Evolutionary conservation across 352 stramenopile species (phyloP).

Genomic region (Phytophthora foliorum): DNA sequence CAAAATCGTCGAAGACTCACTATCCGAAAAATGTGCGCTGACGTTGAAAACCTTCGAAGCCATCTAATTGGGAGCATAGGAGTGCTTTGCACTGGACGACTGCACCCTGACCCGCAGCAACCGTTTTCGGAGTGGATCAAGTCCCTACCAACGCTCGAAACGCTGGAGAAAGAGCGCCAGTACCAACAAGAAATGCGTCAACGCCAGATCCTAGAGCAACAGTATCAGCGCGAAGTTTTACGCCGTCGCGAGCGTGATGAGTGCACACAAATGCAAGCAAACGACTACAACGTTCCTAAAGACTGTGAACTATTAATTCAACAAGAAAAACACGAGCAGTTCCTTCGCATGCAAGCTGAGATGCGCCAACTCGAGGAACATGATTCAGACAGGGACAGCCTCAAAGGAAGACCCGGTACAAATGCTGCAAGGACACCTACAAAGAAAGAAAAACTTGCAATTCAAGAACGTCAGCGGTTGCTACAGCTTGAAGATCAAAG

Average conservation of each 20-base stretch:
- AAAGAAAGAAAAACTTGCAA: conserved; percentile 35
- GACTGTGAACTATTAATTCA: conserved; percentile 41
- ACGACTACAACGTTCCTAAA: conserved; percentile 52
- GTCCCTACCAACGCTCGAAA: conserved; percentile 68
- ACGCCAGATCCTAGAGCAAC: conserved; percentile 50
- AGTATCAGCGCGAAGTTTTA: conserved; percentile 54
- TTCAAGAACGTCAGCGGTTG: conserved; percentile 41
- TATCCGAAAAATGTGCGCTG: conserved; percentile 31
- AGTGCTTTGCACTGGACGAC: conserved; percentile 49
- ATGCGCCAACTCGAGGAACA: conserved; percentile 35
- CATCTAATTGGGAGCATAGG: conserved; percentile 46
- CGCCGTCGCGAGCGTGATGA: conserved; percentile 54
- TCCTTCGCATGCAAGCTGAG: conserved; percentile 38
- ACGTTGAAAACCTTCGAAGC: conserved; percentile 43
- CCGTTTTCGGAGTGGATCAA: conserved; percentile 61
- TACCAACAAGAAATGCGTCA: conserved; percentile 50
- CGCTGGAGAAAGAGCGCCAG: conserved; percentile 43
- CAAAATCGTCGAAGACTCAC: conserved; percentile 32
- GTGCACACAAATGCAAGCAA: conserved; percentile 42
- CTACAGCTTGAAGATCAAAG: conserved; percentile 38
- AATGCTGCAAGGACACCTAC: background rate
- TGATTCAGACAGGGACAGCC: conserved; percentile 1
- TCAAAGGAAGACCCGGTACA: background rate
- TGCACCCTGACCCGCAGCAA: conserved; percentile 53
- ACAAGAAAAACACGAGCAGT: conserved; percentile 42